Percentiles rank a stretch among this genome's conserved stretches.
Conservation (phyloP, 192 early-diverging fungal species). For the Geranomyces michiganensis region DNA sequence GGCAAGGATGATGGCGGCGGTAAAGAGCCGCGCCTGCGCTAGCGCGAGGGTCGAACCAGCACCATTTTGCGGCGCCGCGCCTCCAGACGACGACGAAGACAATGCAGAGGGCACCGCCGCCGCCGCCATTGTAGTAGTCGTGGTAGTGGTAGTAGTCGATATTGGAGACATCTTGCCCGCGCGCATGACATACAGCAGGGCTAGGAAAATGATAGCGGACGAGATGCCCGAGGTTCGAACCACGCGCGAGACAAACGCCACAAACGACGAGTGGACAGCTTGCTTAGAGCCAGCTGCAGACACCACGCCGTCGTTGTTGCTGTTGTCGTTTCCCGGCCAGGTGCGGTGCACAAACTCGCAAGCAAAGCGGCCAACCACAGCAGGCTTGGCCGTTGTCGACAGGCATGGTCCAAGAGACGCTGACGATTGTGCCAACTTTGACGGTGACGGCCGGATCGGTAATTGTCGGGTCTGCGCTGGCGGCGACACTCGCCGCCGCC, state of each 20-base stretch:
- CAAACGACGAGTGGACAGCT: constrained; percentile 15
- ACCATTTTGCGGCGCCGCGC: background rate
- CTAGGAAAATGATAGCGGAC: constrained; percentile 18
- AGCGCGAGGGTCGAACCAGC: too few relatives aligned
- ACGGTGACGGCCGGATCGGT: background rate
- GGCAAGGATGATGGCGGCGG: constrained; percentile 34
- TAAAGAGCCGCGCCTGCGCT: constrained; percentile 18
- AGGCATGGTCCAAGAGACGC: too few relatives aligned
- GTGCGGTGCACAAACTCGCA: too few relatives aligned
- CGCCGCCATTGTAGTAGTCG: too few relatives aligned
- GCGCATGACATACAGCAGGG: constrained; percentile 30
- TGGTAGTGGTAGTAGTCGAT: background rate
- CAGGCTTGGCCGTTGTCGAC: too few relatives aligned
- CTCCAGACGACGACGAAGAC: background rate
- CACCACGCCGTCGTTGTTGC: background rate
- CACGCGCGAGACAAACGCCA: constrained; percentile 25
- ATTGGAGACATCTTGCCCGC: background rate
- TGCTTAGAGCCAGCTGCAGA: background rate
- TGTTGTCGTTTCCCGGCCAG: background rate
- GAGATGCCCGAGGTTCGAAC: constrained; percentile 19
- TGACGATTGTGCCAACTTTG: background rate
- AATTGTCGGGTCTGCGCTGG: background rate
- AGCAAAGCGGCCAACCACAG: too few relatives aligned
- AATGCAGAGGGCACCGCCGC: background rate
- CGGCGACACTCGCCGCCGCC: background rate